A percentile compares a stretch with the other conserved stretches of the same genome.
Conservation (phyloP, 139 green algal genomes). For the Chlorella sp. region DNA sequence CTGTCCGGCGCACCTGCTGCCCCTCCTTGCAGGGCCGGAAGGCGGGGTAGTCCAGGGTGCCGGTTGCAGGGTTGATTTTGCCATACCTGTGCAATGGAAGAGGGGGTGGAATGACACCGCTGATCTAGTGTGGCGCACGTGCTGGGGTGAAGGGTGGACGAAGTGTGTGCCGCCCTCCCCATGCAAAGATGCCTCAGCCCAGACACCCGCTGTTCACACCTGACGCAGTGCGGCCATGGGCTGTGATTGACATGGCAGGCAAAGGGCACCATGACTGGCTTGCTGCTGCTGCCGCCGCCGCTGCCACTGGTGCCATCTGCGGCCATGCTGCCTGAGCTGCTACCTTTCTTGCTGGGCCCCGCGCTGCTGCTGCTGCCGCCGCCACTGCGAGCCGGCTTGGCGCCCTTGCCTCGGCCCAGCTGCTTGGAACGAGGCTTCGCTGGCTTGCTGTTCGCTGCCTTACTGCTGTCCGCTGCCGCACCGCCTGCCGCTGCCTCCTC, state of each 20-base stretch:
- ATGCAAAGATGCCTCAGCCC: too few species aligned
- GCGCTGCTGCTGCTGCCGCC: background rate
- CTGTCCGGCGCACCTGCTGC: constrained; percentile 15
- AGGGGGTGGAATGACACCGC: too few species aligned
- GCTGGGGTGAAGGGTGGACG: too few species aligned
- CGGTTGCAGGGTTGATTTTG: constrained; percentile 46
- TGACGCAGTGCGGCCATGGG: constrained; percentile 74
- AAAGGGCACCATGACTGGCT: constrained; percentile 72
- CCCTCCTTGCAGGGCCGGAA: constrained; percentile 63
- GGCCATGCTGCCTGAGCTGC: background rate
- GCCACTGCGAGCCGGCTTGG: background rate
- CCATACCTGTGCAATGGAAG: too few species aligned
- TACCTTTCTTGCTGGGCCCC: background rate
- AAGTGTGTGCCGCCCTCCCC: too few species aligned
- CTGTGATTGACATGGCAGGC: constrained; percentile 79
- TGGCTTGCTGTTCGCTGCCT: background rate
- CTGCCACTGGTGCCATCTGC: background rate
- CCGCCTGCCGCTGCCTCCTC: background rate
- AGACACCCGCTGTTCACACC: constrained; percentile 5
- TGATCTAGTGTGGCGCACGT: too few species aligned
- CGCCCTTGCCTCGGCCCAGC: background rate
- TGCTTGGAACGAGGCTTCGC: background rate
- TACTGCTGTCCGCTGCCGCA: background rate
- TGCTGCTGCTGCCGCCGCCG: constrained; percentile 15
- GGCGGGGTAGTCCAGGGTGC: constrained; percentile 51